phyloP scores from a whole-genome alignment of 305 asterid species.

The Petunia hybrid region DNA sequence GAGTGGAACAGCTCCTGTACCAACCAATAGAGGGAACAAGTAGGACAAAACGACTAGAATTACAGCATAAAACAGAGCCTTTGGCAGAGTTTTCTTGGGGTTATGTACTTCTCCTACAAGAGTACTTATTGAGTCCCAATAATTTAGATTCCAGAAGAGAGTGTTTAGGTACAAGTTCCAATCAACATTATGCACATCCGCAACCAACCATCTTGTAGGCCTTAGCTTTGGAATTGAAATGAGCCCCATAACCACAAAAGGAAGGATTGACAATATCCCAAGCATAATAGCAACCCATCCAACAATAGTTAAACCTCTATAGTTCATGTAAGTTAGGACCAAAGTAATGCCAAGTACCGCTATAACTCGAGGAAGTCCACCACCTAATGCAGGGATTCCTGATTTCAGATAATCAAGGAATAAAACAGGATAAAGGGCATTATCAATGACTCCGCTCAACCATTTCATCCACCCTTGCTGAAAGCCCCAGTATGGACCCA shows the following conservation, averaged over 20 bases:
- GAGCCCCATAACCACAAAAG: slow-evolving; percentile 78
- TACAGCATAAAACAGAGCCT: slow-evolving; percentile 69
- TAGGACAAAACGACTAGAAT: slow-evolving; percentile 66
- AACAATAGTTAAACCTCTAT: slow-evolving; percentile 80
- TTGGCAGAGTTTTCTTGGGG: slow-evolving; percentile 74
- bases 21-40: slow-evolving; percentile 67
- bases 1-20: slow-evolving; percentile 75
- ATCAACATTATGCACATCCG: slow-evolving; percentile 60
- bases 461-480: slow-evolving; percentile 92
- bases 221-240: slow-evolving; percentile 63
- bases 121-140: slow-evolving; percentile 88
- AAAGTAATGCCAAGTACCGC: slow-evolving; percentile 62
- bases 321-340: slow-evolving; percentile 68
- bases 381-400: slow-evolving; percentile 68
- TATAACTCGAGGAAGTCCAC: slow-evolving; percentile 62
- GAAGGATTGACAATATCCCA: slow-evolving; percentile 72
- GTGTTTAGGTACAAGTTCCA: slow-evolving; percentile 82
- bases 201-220: slow-evolving; percentile 77
- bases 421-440: slow-evolving; percentile 76
- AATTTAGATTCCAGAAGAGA: slow-evolving; percentile 84
- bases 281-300: slow-evolving; percentile 79
- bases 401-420: slow-evolving; percentile 83
- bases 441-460: slow-evolving; percentile 85
- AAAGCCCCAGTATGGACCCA: slow-evolving; percentile 87
- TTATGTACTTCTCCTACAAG: slow-evolving; percentile 76